A percentile compares a stretch with the other conserved stretches of the same genome.
Evolutionary conservation across 2,329 filamentous ascomycete species (phyloP).

Genomic region (Penicillium sclerotiorum): DNA sequence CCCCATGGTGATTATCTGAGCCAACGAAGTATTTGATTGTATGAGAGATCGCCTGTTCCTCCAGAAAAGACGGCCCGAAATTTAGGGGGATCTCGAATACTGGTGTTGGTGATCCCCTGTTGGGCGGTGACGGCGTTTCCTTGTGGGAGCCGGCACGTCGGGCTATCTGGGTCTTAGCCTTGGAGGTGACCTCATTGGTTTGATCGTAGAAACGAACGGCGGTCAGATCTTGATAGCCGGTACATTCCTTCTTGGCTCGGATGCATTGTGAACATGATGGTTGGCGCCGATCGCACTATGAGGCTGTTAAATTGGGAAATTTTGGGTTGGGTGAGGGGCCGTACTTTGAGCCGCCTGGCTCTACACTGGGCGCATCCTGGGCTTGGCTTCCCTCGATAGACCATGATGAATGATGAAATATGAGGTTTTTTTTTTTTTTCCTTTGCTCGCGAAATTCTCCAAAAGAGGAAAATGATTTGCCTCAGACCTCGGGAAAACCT

Average conservation of each 20-base stretch:
- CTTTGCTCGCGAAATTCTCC: neutral
- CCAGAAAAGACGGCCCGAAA: constrained; percentile 2
- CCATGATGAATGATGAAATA: constrained; percentile 1
- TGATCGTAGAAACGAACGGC: constrained; percentile 25
- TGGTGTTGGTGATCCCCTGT: too few species aligned
- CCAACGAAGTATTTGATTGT: constrained; percentile 16
- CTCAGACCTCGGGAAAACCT: too few species aligned
- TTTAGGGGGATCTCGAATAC: neutral
- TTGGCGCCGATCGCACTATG: constrained; percentile 24
- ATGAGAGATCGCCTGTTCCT: constrained; percentile 12
- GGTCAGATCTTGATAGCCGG: constrained; percentile 23
- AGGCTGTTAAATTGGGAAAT: neutral
- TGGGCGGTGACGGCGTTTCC: neutral
- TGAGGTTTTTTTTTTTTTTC: neutral
- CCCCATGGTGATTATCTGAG: constrained; percentile 3
- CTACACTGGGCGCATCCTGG: constrained; percentile 17
- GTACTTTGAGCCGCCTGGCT: constrained; percentile 15
- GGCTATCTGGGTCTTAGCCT: constrained; percentile 9
- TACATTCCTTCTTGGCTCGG: constrained; percentile 19
- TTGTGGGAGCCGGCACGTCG: neutral
- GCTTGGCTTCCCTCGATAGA: constrained; percentile 18
- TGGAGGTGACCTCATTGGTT: constrained; percentile 19
- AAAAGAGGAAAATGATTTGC: neutral
- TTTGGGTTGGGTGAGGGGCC: neutral
- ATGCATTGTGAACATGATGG: constrained; percentile 27